Evolutionary conservation across 495 filamentous ascomycete genomes (phyloP).

Genomic region (Copromyces sp.): DNA sequence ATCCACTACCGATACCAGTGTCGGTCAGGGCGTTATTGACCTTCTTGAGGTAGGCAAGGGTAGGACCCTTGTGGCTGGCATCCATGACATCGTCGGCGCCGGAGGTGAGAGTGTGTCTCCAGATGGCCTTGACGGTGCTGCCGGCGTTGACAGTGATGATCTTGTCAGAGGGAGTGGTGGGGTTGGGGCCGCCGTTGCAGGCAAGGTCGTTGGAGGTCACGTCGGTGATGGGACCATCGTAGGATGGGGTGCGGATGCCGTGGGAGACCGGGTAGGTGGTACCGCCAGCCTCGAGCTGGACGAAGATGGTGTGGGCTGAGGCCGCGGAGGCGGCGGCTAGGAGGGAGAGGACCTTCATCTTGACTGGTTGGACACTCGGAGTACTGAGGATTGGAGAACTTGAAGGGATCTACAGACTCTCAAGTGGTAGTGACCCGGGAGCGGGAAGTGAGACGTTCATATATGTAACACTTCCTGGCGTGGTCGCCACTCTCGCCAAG

Average conservation of each 20-base stretch:
- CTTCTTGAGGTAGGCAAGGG: slow-evolving; percentile 43
- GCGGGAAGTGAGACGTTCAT: neutral
- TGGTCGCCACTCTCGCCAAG: neutral
- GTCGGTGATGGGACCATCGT: slow-evolving; percentile 42
- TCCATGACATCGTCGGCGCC: slow-evolving; percentile 40
- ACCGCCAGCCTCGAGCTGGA: slow-evolving; percentile 34
- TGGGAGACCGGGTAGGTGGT: slow-evolving; percentile 25
- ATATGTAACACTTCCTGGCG: neutral
- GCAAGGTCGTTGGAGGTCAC: slow-evolving; percentile 39
- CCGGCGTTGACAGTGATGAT: slow-evolving; percentile 42
- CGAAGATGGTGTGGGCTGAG: slow-evolving; percentile 47
- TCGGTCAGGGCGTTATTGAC: slow-evolving; percentile 35
- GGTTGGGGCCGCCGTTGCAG: slow-evolving; percentile 49
- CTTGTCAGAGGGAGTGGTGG: slow-evolving; percentile 30
- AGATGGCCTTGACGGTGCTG: slow-evolving; percentile 37
- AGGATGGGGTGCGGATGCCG: slow-evolving; percentile 29
- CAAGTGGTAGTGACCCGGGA: neutral
- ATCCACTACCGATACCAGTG: slow-evolving; percentile 34
- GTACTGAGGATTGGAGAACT: neutral
- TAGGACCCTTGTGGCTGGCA: slow-evolving; percentile 38
- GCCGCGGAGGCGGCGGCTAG: slow-evolving; percentile 26
- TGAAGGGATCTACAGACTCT: neutral
- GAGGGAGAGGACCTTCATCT: slow-evolving; percentile 20
- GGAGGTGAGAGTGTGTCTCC: slow-evolving; percentile 40
- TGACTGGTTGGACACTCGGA: neutral